Evolutionary conservation across 345 rosid species (phyloP).

Genomic region (Streptanthus diversifolius): DNA sequence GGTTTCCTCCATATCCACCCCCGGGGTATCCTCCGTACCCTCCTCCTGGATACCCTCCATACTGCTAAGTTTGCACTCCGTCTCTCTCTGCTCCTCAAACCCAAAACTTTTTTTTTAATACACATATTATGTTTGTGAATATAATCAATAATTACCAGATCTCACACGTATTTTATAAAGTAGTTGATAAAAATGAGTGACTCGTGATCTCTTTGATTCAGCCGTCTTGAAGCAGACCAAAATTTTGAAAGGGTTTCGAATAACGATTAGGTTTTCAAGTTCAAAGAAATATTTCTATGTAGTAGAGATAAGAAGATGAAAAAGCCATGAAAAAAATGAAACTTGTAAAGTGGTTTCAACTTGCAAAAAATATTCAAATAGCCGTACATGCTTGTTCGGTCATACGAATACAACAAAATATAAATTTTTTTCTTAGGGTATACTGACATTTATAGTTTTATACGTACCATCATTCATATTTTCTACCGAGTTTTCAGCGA

Average conservation of each 20-base stretch:
- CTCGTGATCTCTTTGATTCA: neutral
- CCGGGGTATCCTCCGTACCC: neutral
- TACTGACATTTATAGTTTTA: neutral
- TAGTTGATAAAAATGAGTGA: neutral
- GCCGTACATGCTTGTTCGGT: neutral
- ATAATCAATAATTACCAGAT: neutral
- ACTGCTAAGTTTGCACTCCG: slow-evolving; percentile 1
- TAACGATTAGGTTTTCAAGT: neutral
- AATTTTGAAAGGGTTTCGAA: neutral
- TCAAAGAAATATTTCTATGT: neutral
- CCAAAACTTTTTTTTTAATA: neutral
- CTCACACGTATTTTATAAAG: neutral
- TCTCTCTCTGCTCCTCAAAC: neutral
- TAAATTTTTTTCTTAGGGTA: neutral
- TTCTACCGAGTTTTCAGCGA: neutral
- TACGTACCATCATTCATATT: neutral
- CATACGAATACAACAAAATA: neutral
- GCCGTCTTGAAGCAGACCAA: neutral
- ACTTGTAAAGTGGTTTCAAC: neutral
- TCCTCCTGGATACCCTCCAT: slow-evolving; percentile 6
- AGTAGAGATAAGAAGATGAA: neutral
- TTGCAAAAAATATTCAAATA: neutral
- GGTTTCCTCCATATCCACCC: slow-evolving; percentile 2
- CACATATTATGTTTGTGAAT: neutral
- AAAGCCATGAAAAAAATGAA: neutral